Percentiles rank a stretch among this genome's conserved stretches.
Evolutionary conservation across 73 alveolate genomes (phyloP).

Genomic region (Symbiodinium natans): DNA sequence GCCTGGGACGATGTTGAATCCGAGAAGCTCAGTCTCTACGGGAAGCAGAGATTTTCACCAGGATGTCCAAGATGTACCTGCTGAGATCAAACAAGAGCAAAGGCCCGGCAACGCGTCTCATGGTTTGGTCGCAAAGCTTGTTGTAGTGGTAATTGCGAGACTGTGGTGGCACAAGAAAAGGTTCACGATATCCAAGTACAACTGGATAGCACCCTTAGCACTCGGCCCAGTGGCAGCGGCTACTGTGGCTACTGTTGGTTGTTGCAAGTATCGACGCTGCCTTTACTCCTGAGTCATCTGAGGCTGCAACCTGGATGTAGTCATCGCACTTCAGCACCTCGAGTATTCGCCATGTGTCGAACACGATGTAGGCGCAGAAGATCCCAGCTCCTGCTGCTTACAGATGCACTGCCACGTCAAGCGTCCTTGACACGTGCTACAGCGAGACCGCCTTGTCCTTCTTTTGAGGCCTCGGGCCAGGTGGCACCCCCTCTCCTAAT

Average conservation of each 20-base stretch:
- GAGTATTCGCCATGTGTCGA: slow-evolving; percentile 16
- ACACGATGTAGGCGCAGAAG: slow-evolving; percentile 22
- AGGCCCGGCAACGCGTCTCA: neutral
- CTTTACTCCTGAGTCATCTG: neutral
- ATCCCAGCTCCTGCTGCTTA: neutral
- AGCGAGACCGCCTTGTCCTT: no score
- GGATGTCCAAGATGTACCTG: neutral
- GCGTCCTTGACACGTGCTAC: neutral
- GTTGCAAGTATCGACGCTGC: neutral
- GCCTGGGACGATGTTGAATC: no score
- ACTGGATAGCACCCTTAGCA: slow-evolving; percentile 13
- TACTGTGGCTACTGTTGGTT: neutral
- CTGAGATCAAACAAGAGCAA: neutral
- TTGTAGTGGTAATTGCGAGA: no score
- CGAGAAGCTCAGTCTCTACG: no score
- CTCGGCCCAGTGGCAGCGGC: neutral
- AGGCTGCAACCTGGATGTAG: neutral
- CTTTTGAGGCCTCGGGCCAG: no score
- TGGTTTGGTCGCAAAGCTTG: no score
- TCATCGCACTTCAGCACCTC: slow-evolving; percentile 6
- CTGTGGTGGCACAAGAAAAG: slow-evolving; percentile 4
- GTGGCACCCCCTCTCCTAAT: no score
- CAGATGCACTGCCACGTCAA: neutral
- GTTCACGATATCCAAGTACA: slow-evolving; percentile 35
- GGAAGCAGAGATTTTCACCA: neutral